A percentile compares a stretch with the other conserved stretches of the same genome.
Evolutionary conservation across 305 asterid genomes (phyloP).

Genomic region (Solanum aculeatissimum): DNA sequence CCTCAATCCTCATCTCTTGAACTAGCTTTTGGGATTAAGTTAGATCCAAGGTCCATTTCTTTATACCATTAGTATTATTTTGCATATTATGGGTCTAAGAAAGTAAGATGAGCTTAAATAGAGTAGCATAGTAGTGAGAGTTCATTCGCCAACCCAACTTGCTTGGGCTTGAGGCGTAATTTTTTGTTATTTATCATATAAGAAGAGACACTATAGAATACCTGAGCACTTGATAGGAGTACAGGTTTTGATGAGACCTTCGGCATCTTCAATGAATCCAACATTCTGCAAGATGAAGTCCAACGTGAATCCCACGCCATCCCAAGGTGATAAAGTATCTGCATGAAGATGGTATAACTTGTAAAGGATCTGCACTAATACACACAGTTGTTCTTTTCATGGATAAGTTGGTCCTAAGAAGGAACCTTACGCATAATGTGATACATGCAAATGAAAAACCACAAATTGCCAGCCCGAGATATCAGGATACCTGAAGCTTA

Average conservation of each 20-base stretch:
- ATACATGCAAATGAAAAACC: background rate
- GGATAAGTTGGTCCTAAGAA: background rate
- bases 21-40: background rate
- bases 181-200: background rate
- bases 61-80: background rate
- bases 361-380: constrained; percentile 1
- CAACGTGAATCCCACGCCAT: constrained; percentile 91
- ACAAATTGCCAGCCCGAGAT: constrained; percentile 4
- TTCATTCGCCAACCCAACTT: background rate
- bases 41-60: background rate
- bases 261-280: constrained; percentile 27
- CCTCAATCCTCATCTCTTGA: background rate
- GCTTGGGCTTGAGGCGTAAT: background rate
- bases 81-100: background rate
- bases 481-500: constrained; percentile 71
- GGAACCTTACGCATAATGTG: background rate
- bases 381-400: background rate
- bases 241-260: constrained; percentile 42
- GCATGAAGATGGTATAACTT: constrained; percentile 10
- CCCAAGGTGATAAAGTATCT: constrained; percentile 91
- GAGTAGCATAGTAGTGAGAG: background rate
- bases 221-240: constrained; percentile 60
- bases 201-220: constrained; percentile 10
- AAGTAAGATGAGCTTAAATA: background rate
- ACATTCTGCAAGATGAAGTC: constrained; percentile 32